Conservation (phyloP, 176 grass and related monocot genomes). For the Juncus effusus region DNA sequence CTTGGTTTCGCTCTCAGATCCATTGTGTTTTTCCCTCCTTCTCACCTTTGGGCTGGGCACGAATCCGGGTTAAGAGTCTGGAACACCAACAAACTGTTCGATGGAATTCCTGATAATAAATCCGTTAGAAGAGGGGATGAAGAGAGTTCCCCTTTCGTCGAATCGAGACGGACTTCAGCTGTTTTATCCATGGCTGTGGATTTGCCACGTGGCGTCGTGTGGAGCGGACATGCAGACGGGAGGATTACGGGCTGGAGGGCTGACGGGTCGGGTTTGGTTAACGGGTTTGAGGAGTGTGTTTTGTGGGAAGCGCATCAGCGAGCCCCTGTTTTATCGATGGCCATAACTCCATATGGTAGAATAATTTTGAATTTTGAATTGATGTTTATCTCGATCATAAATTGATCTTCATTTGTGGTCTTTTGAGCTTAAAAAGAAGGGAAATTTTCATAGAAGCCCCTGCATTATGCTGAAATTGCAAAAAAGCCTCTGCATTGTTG, state of each 20-base stretch:
- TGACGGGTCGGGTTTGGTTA: constrained; percentile 15
- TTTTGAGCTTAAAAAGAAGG: not conserved
- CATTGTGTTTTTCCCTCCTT: constrained; percentile 42
- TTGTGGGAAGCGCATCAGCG: constrained; percentile 52
- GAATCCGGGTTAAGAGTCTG: constrained; percentile 60
- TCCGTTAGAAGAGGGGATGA: constrained; percentile 55
- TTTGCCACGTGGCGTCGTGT: constrained; percentile 44
- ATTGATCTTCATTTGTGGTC: not conserved
- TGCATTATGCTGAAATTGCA: too few relatives aligned
- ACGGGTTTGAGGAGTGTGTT: constrained; percentile 35
- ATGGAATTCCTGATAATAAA: not conserved
- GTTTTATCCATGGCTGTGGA: constrained; percentile 47
- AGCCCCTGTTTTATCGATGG: constrained; percentile 50
- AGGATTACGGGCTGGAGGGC: constrained; percentile 52
- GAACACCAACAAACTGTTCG: constrained; percentile 50
- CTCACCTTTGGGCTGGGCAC: constrained; percentile 53
- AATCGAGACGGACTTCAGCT: constrained; percentile 45
- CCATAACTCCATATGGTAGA: constrained; percentile 60
- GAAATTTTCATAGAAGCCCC: constrained; percentile 1
- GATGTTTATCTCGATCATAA: not conserved
- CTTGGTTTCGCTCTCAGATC: constrained; percentile 36
- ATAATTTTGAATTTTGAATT: constrained; percentile 1
- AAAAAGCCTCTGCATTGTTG: too few relatives aligned
- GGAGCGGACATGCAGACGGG: constrained; percentile 72
- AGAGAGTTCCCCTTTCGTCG: constrained; percentile 41